Conservation (phyloP, 2,329 filamentous ascomycete genomes). For the Sporothrix brasiliensis region DNA sequence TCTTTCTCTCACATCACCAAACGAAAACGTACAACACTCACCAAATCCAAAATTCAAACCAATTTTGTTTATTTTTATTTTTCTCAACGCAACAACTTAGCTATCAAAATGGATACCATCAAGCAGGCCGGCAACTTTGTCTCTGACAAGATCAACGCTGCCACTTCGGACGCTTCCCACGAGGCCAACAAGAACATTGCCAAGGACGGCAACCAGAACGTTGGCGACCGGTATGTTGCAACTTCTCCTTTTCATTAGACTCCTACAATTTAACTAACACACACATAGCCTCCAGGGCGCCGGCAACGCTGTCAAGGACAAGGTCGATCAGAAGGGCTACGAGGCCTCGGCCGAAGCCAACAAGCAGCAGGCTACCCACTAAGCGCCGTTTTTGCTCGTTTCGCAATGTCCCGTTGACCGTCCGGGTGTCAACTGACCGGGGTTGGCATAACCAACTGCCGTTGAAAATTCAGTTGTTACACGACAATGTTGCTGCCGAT, state of each 20-base stretch:
- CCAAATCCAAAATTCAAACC: constrained; percentile 29
- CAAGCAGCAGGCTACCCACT: constrained; percentile 47
- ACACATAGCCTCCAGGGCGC: constrained; percentile 41
- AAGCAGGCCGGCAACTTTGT: constrained; percentile 63
- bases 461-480: neutral
- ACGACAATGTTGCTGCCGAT: neutral
- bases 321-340: constrained; percentile 42
- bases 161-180: constrained; percentile 53
- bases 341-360: constrained; percentile 45
- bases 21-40: constrained; percentile 28
- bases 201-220: constrained; percentile 55
- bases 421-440: no score
- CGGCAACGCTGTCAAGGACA: constrained; percentile 44
- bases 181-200: constrained; percentile 63
- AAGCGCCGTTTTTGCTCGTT: constrained; percentile 35
- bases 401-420: neutral
- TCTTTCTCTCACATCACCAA: constrained; percentile 18
- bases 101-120: constrained; percentile 47
- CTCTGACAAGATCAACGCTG: constrained; percentile 57
- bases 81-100: constrained; percentile 29
- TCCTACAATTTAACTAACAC: constrained; percentile 18
- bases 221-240: constrained; percentile 50
- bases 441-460: neutral
- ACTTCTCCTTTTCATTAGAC: neutral
- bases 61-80: constrained; percentile 2